Evolutionary conservation across 1,139 yeast genomes (phyloP), one percentile per base, ranked within the genome.

Genomic region (Zygotorulaspora mrakii): DNA sequence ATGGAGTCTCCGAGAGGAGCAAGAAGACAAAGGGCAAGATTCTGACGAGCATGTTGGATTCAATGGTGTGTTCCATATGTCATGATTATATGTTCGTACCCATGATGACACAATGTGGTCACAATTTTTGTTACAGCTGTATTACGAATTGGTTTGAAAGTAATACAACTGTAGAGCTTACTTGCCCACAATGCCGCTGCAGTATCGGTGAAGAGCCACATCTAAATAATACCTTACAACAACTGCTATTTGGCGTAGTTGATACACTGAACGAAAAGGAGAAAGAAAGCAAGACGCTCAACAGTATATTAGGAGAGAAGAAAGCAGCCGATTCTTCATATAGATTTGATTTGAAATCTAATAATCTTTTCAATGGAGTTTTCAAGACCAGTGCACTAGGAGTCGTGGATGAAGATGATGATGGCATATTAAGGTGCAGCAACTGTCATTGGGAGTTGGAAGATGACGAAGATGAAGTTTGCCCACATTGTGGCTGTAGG

Each of bases 401-500:
- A 0, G 66, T 80, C 2, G 83, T 82, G 39, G 73, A 69, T 38
- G 85, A 77, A 47, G 67, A 65, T 23, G 79, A 79, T 17, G 95
- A 86, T 57, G 91, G 89, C 1, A 88, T 86, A 5, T 77, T 83
- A 0, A 65, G 95, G 41, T 86, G 95, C 57, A 77, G 86, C 2
- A 71, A 74, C 40, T 86, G 95, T 59, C 86, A 79, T 53, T 85
- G 94, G 94, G 95, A 86, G 57, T 78, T 83, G 9, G 62, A 58
- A 26, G 47, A 43, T 14, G 47, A 40, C 17, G 50, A 50, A 28
- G 49, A 82, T 0, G 62, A 68, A 4, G 64, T 59, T 26, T 80
- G 86, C 51, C 63, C 71, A 5, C 76, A 77, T 48, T 79, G 86
- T 34, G 33, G 42, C 23, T 43, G 48, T 12, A 39, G 51, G 30